Evolutionary conservation across 768 basidiomycete genomes (phyloP).

Genomic region (Psilocybe azurescens): DNA sequence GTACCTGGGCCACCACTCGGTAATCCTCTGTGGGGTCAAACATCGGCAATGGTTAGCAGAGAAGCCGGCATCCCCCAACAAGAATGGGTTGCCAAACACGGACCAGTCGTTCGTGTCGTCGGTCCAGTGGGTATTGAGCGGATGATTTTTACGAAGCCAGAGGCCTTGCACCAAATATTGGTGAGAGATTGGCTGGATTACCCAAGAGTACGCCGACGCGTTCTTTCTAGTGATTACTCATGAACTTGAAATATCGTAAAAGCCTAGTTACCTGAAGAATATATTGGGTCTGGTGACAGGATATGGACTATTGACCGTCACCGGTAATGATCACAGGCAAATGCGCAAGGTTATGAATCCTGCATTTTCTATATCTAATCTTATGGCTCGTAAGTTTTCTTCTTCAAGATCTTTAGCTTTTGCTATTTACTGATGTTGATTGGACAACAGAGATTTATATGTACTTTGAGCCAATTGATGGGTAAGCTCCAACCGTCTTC

Average conservation of each 20-base stretch:
- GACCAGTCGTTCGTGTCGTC: conserved; percentile 46
- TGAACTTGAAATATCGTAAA: not conserved
- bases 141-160: conserved; percentile 46
- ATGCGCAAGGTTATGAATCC: conserved; percentile 58
- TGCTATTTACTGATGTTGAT: not conserved
- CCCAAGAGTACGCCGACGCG: conserved; percentile 36
- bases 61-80: conserved; percentile 50
- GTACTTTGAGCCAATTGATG: conserved; percentile 51
- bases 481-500: conserved; percentile 29
- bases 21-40: conserved; percentile 40
- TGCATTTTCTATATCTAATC: conserved; percentile 50
- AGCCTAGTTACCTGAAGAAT: conserved; percentile 50
- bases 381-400: conserved; percentile 39
- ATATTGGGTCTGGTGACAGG: conserved; percentile 47
- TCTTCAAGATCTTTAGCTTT: not conserved
- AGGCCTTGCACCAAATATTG: conserved; percentile 47
- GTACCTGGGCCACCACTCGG: conserved; percentile 33
- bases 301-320: conserved; percentile 52
- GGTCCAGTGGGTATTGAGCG: conserved; percentile 51
- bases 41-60: conserved; percentile 37
- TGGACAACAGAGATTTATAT: conserved; percentile 45
- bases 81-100: conserved; percentile 50
- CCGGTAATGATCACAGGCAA: conserved; percentile 50
- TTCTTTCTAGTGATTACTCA: not conserved
- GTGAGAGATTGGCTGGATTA: conserved; percentile 49